Evolutionary conservation across 2,329 filamentous ascomycete species (phyloP), one percentile per base, ranked within the genome.

Genomic region (Ophiostoma novo-ulmi): DNA sequence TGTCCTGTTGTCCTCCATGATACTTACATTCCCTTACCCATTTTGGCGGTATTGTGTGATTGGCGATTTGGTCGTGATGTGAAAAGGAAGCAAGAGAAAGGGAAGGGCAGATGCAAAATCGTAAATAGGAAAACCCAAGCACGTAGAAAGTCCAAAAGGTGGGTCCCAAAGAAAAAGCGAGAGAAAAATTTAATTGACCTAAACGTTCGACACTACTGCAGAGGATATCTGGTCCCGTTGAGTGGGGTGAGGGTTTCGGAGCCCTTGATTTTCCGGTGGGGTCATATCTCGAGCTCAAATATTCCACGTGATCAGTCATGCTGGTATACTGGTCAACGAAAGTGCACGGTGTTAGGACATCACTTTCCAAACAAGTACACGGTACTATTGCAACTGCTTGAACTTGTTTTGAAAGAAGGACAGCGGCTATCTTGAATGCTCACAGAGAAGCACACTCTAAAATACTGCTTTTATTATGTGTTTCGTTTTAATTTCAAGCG

Each of bases 1-100:
- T 35, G 26, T 14, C 31, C 41, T 11, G 17, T 26, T 8, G 17
- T 31, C 63, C 63, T 48, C 31, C 35, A 26, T 63, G 69, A 70
- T 72, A 80, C 85, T 85, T 83, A 87, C 85, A 85, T 85, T 82
- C 81, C 81, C 78, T 79, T 80, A 76, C 80, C 81, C 81, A 83
- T 83, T 73, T 80, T 82, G 79, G 73, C 80, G 77, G 77, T 77
- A 78, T 74, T 78, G 74, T 76, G 71, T 73, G 73, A 55, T 71
- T 77, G 75, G 77, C 75, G 76, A 75, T 76, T 76, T 78, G 75
- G 75, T 77, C 75, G 77, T 77, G 76, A 77, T 76, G 76, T 73
- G 72, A 63, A 67, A 69, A 71, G 69, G 39, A 52, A 66, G 35
- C 48, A 55, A 48, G 20, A 68, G 66, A 38, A 22, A 35, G 14